These are phyloP conservation scores for Hyphopichia homilentoma DNA, from an alignment of 805 yeast species.

Conservation along the genomic window DNA sequence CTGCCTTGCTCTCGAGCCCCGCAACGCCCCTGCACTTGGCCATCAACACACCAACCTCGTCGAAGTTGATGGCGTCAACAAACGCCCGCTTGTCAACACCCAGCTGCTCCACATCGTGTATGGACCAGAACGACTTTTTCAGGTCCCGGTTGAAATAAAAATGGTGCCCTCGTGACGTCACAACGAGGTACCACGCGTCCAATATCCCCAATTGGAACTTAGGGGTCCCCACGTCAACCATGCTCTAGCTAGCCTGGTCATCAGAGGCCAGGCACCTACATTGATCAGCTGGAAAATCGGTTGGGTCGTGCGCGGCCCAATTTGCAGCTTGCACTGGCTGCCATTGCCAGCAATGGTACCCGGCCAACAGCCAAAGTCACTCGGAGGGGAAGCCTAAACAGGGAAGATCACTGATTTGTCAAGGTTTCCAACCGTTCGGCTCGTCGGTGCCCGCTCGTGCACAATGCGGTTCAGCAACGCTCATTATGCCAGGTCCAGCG, in stretches of 20 bases:
- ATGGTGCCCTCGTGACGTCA: conserved; percentile 23
- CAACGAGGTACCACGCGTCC: conserved; percentile 27
- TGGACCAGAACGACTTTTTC: conserved; percentile 30
- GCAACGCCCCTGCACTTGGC: conserved; percentile 22
- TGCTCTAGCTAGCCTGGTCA: neutral
- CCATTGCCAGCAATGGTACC: no score
- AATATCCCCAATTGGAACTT: no score
- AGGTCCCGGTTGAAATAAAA: conserved; percentile 25
- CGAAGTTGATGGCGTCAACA: conserved; percentile 20
- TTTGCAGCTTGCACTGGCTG: no score
- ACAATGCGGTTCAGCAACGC: no score
- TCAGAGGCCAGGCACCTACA: conserved; percentile 1
- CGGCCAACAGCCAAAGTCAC: no score
- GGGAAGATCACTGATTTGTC: no score
- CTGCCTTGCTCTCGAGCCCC: conserved; percentile 1
- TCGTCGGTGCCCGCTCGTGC: no score
- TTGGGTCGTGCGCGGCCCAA: no score
- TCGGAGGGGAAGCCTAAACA: no score
- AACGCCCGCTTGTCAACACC: conserved; percentile 18
- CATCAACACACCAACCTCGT: conserved; percentile 24
- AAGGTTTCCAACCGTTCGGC: no score
- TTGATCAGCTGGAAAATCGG: no score
- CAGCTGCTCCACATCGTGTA: conserved; percentile 15
- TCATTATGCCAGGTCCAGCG: no score
- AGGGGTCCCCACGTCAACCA: conserved; percentile 8